Evolutionary conservation across 2,329 filamentous ascomycete species (phyloP), one percentile per base, ranked within the genome.

Genomic region (Calycina herbarum): DNA sequence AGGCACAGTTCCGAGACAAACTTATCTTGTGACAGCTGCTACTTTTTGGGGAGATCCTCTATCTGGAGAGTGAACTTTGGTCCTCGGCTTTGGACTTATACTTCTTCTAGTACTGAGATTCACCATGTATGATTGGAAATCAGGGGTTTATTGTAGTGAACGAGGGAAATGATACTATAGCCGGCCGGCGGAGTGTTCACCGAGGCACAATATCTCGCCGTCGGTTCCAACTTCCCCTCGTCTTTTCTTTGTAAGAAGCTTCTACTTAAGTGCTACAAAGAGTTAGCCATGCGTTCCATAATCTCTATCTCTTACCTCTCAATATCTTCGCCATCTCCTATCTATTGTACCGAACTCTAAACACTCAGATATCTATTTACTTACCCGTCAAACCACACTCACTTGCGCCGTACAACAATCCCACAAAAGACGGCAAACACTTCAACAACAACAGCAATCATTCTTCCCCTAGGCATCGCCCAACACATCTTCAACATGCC

Each of bases 1-100:
- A 57, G 54, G 54, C 27, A 57, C 6, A 35, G 31, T 57, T n/a
- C 54, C 54, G 54, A 57, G 54, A 57, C 54, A 57, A 57, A 35
- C 8, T 57, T 24, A n/a, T 33, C 33, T 35, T 57, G 54, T 57
- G 54, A 57, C 54, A 29, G 27, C 54, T 57, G 31, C 54, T 51
- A 24, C 7, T 27, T 51, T 51, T 51, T 11, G 20, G 45, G 13
- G 27, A 51, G n/a, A 51, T 51, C 17, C 20, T 11, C 7, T 24
- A 7, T 20, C 7, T 24, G 10, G 17, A 51, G 17, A 11, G n/a
- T 51, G 45, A 51, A 24, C 20, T 33, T 33, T 13, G 10, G 10
- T 38, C 45, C 45, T 51, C 45, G n/a, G 45, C 11, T 51, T 24
- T 24, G 7, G 20, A 24, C 6, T 24, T 27, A 13, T 7, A 11